These are phyloP conservation scores for Hypomontagnella submonticulosa DNA, from an alignment of 495 filamentous ascomycete species.

Conservation along the genomic window DNA sequence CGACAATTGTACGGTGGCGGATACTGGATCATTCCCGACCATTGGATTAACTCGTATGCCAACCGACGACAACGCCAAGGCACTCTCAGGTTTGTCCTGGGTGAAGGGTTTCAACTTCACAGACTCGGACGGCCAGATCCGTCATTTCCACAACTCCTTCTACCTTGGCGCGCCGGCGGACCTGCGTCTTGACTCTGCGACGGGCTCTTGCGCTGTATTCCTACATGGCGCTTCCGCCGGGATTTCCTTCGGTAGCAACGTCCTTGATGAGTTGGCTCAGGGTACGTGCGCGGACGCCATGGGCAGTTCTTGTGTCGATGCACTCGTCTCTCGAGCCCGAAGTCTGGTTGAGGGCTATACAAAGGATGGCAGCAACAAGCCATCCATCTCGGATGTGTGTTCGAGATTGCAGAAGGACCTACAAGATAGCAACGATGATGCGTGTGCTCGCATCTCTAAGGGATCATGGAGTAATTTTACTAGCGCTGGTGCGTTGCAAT, in stretches of 20 bases:
- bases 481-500: slow-evolving; percentile 29
- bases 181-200: slow-evolving; percentile 3
- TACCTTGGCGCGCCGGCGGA: slow-evolving; percentile 37
- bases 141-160: slow-evolving; percentile 30
- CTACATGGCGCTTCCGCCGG: slow-evolving; percentile 20
- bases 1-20: slow-evolving; percentile 41
- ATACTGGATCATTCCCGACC: slow-evolving; percentile 31
- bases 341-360: slow-evolving; percentile 5
- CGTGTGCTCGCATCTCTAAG: slow-evolving; percentile 14
- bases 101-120: slow-evolving; percentile 35
- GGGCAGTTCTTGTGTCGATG: slow-evolving; percentile 29
- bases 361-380: neutral
- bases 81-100: slow-evolving; percentile 41
- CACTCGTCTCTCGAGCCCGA: slow-evolving; percentile 25
- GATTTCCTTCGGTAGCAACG: slow-evolving; percentile 5
- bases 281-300: slow-evolving; percentile 41
- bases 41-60: slow-evolving; percentile 38
- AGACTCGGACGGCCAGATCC: neutral
- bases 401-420: slow-evolving; percentile 25
- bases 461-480: slow-evolving; percentile 34
- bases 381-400: slow-evolving; percentile 17
- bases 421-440: slow-evolving; percentile 13
- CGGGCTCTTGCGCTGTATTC: slow-evolving; percentile 39
- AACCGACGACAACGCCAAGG: neutral
- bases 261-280: slow-evolving; percentile 6